Evolutionary conservation across 345 rosid genomes (phyloP).

Genomic region (Mercurialis annua): DNA sequence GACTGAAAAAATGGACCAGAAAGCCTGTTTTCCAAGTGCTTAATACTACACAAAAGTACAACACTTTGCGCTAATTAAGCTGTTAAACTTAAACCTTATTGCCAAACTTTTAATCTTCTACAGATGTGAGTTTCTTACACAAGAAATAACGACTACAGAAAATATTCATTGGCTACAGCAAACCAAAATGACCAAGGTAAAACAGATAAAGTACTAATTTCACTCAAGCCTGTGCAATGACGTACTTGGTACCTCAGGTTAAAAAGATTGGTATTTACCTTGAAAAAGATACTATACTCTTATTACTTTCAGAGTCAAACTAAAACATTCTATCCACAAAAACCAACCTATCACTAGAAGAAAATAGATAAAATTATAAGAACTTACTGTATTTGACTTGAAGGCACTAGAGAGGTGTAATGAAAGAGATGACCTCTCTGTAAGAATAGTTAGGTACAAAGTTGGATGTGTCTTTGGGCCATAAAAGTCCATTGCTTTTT

Average conservation of each 20-base stretch:
- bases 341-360: background rate
- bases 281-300: background rate
- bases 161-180: background rate
- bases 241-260: background rate
- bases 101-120: too few species aligned
- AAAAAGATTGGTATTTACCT: too few species aligned
- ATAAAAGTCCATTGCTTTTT: conserved; percentile 71
- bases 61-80: too few species aligned
- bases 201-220: too few species aligned
- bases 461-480: conserved; percentile 63
- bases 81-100: too few species aligned
- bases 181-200: background rate
- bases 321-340: background rate
- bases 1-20: too few species aligned
- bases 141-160: background rate
- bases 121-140: too few species aligned
- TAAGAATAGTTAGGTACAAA: conserved; percentile 70
- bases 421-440: conserved; percentile 69
- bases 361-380: background rate
- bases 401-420: conserved; percentile 47
- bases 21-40: too few species aligned
- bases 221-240: background rate
- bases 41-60: too few species aligned
- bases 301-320: background rate
- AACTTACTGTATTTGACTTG: conserved; percentile 56